Base-by-base conservation (phyloP, 2,329 filamentous ascomycete genomes). In the Blastomyces emzantsi region DNA sequence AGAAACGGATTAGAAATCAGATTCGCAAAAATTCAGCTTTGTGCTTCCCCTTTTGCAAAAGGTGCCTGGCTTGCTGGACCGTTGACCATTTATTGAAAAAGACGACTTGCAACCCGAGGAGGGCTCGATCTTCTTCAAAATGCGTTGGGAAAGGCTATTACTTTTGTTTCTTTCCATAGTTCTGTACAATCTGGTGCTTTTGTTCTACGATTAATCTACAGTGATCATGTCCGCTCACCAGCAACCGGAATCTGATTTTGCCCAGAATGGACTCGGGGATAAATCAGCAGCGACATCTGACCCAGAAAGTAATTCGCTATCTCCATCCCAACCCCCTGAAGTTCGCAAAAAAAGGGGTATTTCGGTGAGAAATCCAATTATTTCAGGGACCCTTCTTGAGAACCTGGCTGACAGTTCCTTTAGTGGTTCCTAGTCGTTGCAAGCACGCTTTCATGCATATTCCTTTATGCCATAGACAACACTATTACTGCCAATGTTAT, bases 401-500 rank as follows among this genome's bases (percentile, higher is more conserved):
- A 8, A n/a, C 8, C 19, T 9, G 11, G 52, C 52, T 55, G 36
- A 55, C 52, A 55, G 19, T 8, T 1, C 11, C 19, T 19, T 19
- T 19, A 55, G 52, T 55, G 52, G 52, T 19, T 36, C n/a, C 13
- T 55, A 30, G 52, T 55, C 30, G 52, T 55, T 55, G 52, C 52
- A 13, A 55, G 52, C 52, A 55, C 52, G 8, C 52, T 55, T 55
- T 55, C 52, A 8, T 55, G 52, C 28, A 55, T 55, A 30, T 55
- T 55, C 19, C 52, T 55, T 17, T 55, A 55, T 36, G 52, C 52
- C 28, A 55, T 55, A 36, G 52, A 55, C 33, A 55, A 55, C 33
- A 55, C 52, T 36, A 55, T 55, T 7, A 55, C 52, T 55, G 52
- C 52, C 52, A 55, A 55, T 15, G 52, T 55, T 36, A 55, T 55